Conservation (phyloP, 306 rosid genomes). For the Abrus pulchellus region DNA sequence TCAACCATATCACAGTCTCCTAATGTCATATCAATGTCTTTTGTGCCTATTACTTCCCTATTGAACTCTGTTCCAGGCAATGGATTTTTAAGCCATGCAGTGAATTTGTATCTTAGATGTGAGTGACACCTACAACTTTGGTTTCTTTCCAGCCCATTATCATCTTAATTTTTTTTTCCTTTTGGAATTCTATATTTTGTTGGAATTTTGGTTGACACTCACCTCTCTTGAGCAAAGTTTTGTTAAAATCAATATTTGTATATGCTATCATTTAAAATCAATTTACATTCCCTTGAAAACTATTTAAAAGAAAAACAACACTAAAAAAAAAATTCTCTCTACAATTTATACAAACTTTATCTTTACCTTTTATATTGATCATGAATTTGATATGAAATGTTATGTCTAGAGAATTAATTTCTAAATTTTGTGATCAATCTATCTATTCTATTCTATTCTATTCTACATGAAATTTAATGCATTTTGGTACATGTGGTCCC, state of each 20-base stretch:
- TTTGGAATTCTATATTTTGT: background rate
- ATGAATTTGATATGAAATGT: background rate
- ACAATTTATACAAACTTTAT: background rate
- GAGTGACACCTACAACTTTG: conserved; percentile 48
- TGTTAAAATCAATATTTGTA: background rate
- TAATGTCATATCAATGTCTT: conserved; percentile 76
- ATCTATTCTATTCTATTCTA: background rate
- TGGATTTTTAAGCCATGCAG: conserved; percentile 86
- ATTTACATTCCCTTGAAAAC: background rate
- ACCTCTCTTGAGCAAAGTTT: background rate
- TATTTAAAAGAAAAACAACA: background rate
- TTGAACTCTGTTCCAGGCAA: conserved; percentile 73
- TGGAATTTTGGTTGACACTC: background rate
- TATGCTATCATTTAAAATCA: background rate
- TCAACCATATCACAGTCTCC: conserved; percentile 83
- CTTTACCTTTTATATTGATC: background rate
- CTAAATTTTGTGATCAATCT: background rate
- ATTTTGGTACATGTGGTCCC: too few species aligned
- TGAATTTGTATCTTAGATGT: conserved; percentile 94
- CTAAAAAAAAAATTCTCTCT: background rate
- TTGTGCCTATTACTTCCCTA: conserved; percentile 90
- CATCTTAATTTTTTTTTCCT: background rate
- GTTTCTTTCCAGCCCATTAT: background rate
- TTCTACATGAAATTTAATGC: too few species aligned
- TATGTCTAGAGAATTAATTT: background rate